These are phyloP conservation scores for Populus alba DNA, from an alignment of 345 rosid species.

Conservation along the genomic window DNA sequence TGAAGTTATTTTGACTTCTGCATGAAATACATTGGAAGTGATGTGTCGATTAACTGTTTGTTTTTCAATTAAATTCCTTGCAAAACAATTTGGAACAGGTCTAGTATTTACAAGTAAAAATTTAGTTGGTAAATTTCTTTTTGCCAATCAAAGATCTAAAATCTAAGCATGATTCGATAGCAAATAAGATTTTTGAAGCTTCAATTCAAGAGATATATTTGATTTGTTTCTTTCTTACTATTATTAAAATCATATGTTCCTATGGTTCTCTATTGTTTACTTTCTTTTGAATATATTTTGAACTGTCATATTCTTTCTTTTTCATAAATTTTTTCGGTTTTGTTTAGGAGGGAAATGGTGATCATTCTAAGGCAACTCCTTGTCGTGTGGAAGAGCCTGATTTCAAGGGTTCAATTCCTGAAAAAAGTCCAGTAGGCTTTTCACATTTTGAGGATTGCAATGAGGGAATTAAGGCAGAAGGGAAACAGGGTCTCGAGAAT, in stretches of 20 bases:
- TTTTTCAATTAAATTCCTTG: not conserved
- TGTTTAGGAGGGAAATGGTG: conserved; percentile 52
- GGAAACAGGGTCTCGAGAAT: conserved; percentile 56
- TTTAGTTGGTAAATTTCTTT: not conserved
- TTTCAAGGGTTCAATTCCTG: conserved; percentile 28
- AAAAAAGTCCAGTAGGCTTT: conserved; percentile 29
- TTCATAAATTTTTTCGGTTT: not conserved
- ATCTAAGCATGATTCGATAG: not conserved
- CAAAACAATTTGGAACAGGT: not conserved
- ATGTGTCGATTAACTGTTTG: too few relatives aligned
- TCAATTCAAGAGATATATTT: not conserved
- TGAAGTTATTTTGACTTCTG: not conserved
- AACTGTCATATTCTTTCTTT: not conserved
- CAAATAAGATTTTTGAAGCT: not conserved
- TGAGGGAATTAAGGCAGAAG: conserved; percentile 47
- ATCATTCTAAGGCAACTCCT: conserved; percentile 42
- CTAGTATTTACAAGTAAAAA: not conserved
- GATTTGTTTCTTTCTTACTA: not conserved
- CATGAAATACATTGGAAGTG: not conserved
- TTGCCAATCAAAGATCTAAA: not conserved
- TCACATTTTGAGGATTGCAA: conserved; percentile 30
- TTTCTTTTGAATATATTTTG: not conserved
- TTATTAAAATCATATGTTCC: too few relatives aligned
- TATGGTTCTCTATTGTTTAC: not conserved
- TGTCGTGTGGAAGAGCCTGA: conserved; percentile 42